phyloP scores from a whole-genome alignment of 2,329 filamentous ascomycete species.

The Xylaria sp. region DNA sequence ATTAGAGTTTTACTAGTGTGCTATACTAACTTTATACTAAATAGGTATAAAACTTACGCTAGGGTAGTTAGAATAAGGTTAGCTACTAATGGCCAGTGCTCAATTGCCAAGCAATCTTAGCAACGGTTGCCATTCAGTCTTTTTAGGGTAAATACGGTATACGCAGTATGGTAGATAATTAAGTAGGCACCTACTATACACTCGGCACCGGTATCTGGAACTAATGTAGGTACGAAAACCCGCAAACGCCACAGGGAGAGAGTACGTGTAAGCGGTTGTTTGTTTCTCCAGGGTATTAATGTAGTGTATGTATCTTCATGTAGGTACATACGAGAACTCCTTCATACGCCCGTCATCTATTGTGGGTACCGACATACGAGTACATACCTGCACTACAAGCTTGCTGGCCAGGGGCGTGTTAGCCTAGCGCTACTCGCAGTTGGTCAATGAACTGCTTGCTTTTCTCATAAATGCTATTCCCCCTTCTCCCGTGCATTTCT shows the following conservation, averaged over 20 bases:
- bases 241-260: conserved; percentile 12
- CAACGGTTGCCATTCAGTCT: too few species aligned
- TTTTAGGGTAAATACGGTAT: too few species aligned
- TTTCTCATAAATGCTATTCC: conserved; percentile 40
- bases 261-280: not conserved
- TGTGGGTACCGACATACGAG: conserved; percentile 6
- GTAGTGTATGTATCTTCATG: too few species aligned
- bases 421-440: not conserved
- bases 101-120: too few species aligned
- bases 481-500: conserved; percentile 22
- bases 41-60: too few species aligned
- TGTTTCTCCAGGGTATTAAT: not conserved
- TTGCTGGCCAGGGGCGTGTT: not conserved
- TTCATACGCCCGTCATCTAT: conserved; percentile 9
- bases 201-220: not conserved
- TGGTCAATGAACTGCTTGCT: conserved; percentile 8
- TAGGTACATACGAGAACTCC: conserved; percentile 8
- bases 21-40: too few species aligned
- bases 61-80: too few species aligned
- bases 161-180: too few species aligned
- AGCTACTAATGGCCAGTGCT: too few species aligned
- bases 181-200: too few species aligned
- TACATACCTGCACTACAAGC: too few species aligned
- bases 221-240: conserved; percentile 14
- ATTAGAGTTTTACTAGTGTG: too few species aligned